Base-by-base conservation (phyloP, 2,329 filamentous ascomycete genomes). In the Sphaerulina musiva region DNA sequence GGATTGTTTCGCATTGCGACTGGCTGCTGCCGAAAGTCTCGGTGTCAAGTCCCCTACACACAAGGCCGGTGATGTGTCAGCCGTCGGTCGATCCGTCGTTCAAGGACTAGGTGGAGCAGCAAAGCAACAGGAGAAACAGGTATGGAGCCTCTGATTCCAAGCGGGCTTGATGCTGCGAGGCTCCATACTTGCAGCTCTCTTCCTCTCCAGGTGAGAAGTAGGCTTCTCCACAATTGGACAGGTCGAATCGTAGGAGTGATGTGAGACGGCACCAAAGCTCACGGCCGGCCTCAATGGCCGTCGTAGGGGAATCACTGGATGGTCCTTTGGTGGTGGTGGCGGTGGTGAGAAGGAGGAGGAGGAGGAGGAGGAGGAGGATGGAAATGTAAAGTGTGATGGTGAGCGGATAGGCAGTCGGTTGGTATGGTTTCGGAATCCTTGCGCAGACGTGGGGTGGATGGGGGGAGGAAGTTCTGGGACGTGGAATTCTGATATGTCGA, bases 361-460 rank as follows among this genome's bases (percentile, higher is more conserved):
- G 2, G n/a, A n/a, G n/a, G n/a, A n/a, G n/a, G n/a, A 26, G 26
- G 26, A 26, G 26, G 26, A 17, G 26, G 39, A 8, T 5, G 48
- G 41, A 3, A 36, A 26, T 9, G 41, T 26, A 6, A 44, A 26
- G 12, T 44, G 26, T 26, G 6, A 17, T 31, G 1, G 7, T 43
- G 46, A 8, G 51, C 51, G 12, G 40, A 31, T 6, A 51, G 43
- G 46, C 49, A 46, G 26, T 49, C 48, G 10, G 44, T 51, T 1
- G 61, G 60, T 34, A 64, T 51, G 26, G 59, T 64, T 34, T 56
- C 56, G 39, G 62, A 62, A 46, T 60, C 62, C 41, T 56, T 55
- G 39, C 60, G 56, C 26, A 56, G 58, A 26, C 55, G 54, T 34
- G 39, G 26, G 6, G 26, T 36, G 26, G 36, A 42, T 12, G 46